These are phyloP conservation scores for Myriosclerotinia duriaeana DNA, from an alignment of 2,329 filamentous ascomycete genomes.

Conservation along the genomic window DNA sequence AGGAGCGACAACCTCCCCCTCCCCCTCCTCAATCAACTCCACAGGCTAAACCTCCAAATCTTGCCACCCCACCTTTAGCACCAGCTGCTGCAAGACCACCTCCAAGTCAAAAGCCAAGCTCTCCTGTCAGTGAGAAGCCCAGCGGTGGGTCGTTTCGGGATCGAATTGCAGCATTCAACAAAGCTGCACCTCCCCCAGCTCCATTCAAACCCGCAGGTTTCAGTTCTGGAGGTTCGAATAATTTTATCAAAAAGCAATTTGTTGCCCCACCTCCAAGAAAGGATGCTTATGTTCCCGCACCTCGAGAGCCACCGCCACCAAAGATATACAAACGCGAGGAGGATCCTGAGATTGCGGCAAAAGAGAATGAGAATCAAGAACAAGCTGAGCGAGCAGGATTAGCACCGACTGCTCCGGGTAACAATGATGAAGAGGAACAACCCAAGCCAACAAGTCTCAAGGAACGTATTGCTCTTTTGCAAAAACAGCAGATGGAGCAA, in stretches of 20 bases:
- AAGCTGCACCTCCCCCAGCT: conserved; percentile 79
- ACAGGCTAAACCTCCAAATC: conserved; percentile 40
- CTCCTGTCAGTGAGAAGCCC: conserved; percentile 71
- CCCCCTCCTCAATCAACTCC: conserved; percentile 42
- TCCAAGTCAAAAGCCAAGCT: conserved; percentile 48
- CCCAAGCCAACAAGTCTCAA: conserved; percentile 93
- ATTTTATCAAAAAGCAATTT: conserved; percentile 95
- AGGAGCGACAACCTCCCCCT: conserved; percentile 35
- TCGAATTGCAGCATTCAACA: conserved; percentile 96
- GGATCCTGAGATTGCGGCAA: conserved; percentile 69
- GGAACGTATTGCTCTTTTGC: conserved; percentile 88
- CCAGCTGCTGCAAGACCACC: conserved; percentile 35
- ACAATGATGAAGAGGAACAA: conserved; percentile 65
- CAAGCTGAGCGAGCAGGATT: conserved; percentile 69
- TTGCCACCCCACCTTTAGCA: conserved; percentile 40
- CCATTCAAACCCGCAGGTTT: conserved; percentile 80
- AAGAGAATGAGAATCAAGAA: conserved; percentile 64
- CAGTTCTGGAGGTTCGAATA: conserved; percentile 55
- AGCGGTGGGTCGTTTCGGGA: conserved; percentile 79
- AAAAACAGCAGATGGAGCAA: conserved; percentile 91
- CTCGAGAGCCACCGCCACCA: conserved; percentile 65
- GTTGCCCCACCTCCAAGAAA: conserved; percentile 92
- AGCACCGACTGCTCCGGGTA: conserved; percentile 41
- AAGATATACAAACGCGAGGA: conserved; percentile 86
- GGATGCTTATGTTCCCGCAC: conserved; percentile 82